Percentiles rank a stretch among this genome's conserved stretches.
Evolutionary conservation across 2,329 filamentous ascomycete species (phyloP).

Genomic region (Sphaerulina vaccinii): DNA sequence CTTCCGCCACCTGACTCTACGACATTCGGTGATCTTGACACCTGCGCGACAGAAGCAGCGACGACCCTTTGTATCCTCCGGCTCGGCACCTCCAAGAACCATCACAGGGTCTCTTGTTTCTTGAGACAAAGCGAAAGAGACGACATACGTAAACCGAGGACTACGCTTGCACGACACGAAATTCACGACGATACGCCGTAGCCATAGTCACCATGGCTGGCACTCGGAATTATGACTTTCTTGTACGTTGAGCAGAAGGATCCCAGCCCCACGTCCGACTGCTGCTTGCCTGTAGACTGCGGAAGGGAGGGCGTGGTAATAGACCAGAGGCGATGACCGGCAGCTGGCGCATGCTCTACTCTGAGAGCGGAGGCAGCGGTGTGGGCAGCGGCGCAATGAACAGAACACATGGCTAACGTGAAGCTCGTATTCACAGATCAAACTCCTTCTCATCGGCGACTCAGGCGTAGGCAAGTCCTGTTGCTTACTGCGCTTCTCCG

Average conservation of each 20-base stretch:
- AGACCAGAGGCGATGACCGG: not conserved
- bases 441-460: constrained; percentile 93
- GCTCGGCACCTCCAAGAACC: not conserved
- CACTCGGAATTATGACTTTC: constrained; percentile 98
- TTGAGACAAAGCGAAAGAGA: not conserved
- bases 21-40: not conserved
- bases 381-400: not conserved
- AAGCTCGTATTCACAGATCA: constrained; percentile 65
- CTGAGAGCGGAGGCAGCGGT: not conserved
- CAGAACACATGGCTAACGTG: constrained; percentile 18
- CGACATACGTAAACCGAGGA: not conserved
- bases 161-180: not conserved
- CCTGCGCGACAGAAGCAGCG: not conserved
- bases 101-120: not conserved
- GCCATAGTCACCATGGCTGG: constrained; percentile 68
- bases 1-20: not conserved
- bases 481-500: constrained; percentile 93
- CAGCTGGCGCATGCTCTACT: not conserved
- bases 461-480: constrained; percentile 96
- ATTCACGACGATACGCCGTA: not conserved
- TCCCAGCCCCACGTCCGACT: not conserved
- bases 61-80: not conserved
- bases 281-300: not conserved
- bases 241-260: constrained; percentile 71
- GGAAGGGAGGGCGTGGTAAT: not conserved